Evolutionary conservation across 768 basidiomycete genomes (phyloP), one percentile per base, ranked within the genome.

Genomic region (Tremella fuciformis): DNA sequence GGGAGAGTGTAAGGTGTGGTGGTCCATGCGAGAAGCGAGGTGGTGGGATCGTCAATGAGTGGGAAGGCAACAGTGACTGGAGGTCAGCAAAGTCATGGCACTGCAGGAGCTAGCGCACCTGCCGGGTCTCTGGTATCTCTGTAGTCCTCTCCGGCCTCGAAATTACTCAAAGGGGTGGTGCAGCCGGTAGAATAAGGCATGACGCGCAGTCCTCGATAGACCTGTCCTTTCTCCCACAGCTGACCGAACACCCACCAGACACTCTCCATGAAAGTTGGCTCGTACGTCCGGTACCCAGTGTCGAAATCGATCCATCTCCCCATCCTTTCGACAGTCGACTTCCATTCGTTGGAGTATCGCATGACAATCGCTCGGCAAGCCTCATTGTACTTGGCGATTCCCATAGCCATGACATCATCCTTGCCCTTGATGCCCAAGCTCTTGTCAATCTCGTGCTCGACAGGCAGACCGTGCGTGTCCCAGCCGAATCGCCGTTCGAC

Each of bases 241-340:
- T 92, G 86, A 53, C 84, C 81, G 78, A 99, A 99, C 8, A 90
- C 96, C 96, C 96, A 99, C 96, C 96, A 99, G 11, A 96, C 90
- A 48, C 86, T 87, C 81, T 99, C 96, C 96, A 99, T 98, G 77
- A 89, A 99, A 8, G 85, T 80, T 7, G 85, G 78, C 70, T 98
- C 91, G 62, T 98, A 83, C 15, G 96, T 99, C 81, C 97, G 98
- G 82, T 99, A 99, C 70, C 97, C 96, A 68, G 97, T 89, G 78
- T 99, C 96, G 69, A 99, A 99, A 78, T 99, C 96, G 79, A 99
- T 98, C 96, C 96, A 99, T 63, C 96, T 86, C 34, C 94, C 96
- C 88, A 98, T 93, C 63, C 96, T 85, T 78, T 96, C 93, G 54
- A 99, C 94, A 3, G 93, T 98, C 37, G 80, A 73, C 50, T 92